Evolutionary conservation across 495 filamentous ascomycete genomes (phyloP), one percentile per base, ranked within the genome.

Genomic region (Copromyces sp.): DNA sequence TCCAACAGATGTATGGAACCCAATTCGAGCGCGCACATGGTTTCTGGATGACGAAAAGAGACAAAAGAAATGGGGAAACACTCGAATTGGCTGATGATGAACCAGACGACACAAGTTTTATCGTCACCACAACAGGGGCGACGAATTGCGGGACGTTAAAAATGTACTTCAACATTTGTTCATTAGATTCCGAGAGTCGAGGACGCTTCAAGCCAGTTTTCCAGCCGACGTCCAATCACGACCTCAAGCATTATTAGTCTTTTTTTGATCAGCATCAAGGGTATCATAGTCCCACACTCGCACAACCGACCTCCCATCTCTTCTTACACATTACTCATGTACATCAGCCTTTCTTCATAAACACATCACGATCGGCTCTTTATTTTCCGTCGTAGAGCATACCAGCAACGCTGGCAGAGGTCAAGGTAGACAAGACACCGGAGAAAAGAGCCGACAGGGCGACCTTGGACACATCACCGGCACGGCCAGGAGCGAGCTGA

Each of bases 361-460:
- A 20, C 68, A 12, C 68, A 69, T 40, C 39, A 69, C 5, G 9
- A 12, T 16, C 14, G 0, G 68, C 68, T 37, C 9, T 69, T 37
- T 40, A 40, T 7, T 7, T 16, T 17, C 14, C 53, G 12, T 32
- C 6, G 29, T 61, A 84, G 3, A 85, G 73, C 83, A 85, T 85
- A 3, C 94, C 94, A 3, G 94, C 94, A 81, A 97, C 89, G 71
- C 88, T 88, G 0, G 94, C 94, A 78, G 88, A 91, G 5, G 91
- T 95, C 72, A 97, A 83, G 0, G 94, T 97, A 35, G 89, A 88
- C 59, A 97, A 80, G 8, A 93, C 88, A 75, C 94, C 93, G 9
- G 91, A 89, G 39, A 95, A 83, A 76, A 97, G 86, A 0, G 94
- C 93, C 45, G 89, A 91, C 38, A 95, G 44, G 4, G 94, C 93